Conservation (phyloP, 805 yeast genomes). For the Candida michaelii region DNA sequence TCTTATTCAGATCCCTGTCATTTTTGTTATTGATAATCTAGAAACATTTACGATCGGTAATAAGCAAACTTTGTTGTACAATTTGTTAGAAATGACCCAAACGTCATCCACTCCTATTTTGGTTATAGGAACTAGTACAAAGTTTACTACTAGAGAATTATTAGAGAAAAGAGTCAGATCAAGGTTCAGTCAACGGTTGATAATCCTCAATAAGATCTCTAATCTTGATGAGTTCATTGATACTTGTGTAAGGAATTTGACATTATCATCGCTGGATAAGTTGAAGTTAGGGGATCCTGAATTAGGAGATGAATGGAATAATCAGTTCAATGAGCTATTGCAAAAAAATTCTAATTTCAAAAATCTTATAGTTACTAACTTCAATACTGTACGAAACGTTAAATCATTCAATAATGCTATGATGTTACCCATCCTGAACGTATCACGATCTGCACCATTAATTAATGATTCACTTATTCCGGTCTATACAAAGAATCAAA, state of each 20-base stretch:
- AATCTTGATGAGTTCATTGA: slow-evolving; percentile 44
- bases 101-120: slow-evolving; percentile 67
- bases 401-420: slow-evolving; percentile 47
- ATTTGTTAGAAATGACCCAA: slow-evolving; percentile 84
- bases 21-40: slow-evolving; percentile 82
- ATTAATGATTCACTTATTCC: slow-evolving; percentile 25
- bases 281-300: slow-evolving; percentile 15
- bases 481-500: slow-evolving; percentile 21
- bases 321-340: slow-evolving; percentile 29
- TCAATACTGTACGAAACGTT: slow-evolving; percentile 58
- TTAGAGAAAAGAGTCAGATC: slow-evolving; percentile 90
- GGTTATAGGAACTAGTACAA: slow-evolving; percentile 76
- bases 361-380: slow-evolving; percentile 36
- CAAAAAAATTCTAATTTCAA: slow-evolving; percentile 15
- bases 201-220: slow-evolving; percentile 55
- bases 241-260: slow-evolving; percentile 44
- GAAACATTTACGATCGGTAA: slow-evolving; percentile 71
- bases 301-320: slow-evolving; percentile 47
- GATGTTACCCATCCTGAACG: slow-evolving; percentile 40
- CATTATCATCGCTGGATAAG: slow-evolving; percentile 20
- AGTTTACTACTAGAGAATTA: slow-evolving; percentile 72
- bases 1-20: slow-evolving; percentile 48
- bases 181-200: slow-evolving; percentile 78
- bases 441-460: slow-evolving; percentile 24
- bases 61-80: slow-evolving; percentile 83